Evolutionary conservation across 2,329 filamentous ascomycete species (phyloP), one percentile per base, ranked within the genome.

Genomic region (Domatiomyces catenatus): DNA sequence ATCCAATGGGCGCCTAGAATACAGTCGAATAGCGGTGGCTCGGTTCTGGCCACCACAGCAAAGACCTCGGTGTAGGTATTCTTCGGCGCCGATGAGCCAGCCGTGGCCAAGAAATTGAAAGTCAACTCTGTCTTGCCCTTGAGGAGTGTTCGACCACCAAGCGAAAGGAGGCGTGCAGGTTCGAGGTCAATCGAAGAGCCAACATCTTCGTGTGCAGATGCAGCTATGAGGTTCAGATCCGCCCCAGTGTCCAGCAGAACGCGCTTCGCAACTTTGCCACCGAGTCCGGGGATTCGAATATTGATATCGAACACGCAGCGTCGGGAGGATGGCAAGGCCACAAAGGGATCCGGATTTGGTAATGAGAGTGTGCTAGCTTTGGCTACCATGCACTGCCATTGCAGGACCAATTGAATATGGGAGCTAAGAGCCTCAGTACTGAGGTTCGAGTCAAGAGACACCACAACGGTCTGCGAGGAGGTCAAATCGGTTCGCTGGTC

Each of bases 1-100:
- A 58, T 56, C 56, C 56, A 58, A 19, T 49, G 52, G 10, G 48
- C 48, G 19, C 56, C 54, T 19, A 58, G 51, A 44, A 58, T 54
- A 42, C 53, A 54, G 48, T 58, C 56, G 47, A 58, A 58, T 43
- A 44, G 48, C 2, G 56, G 43, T 18, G 49, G 43, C 44, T 46
- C 12, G 42, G 32, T 39, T 47, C 49, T 20, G 39, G 43, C n/a
- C 15, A 46, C 7, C 44, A 46, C 44, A 24, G 15, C 18, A 19
- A 46, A 46, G n/a, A 18, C 17, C 18, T 46, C 44, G 17, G 17
- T 28, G 20, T 44, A 44, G 5, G n/a, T 17, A 44, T 17, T 17
- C n/a, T 17, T 17, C 7, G n/a, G 4, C 42, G 42, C 12, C 12
- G 42, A 17, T 12, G 12, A 20, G 19, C 19, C 7, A 12, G 5